Evolutionary conservation across 371 early-diverging fungal genomes (phyloP), one percentile per base, ranked within the genome.

Genomic region (Choanephora cucurbitarum): DNA sequence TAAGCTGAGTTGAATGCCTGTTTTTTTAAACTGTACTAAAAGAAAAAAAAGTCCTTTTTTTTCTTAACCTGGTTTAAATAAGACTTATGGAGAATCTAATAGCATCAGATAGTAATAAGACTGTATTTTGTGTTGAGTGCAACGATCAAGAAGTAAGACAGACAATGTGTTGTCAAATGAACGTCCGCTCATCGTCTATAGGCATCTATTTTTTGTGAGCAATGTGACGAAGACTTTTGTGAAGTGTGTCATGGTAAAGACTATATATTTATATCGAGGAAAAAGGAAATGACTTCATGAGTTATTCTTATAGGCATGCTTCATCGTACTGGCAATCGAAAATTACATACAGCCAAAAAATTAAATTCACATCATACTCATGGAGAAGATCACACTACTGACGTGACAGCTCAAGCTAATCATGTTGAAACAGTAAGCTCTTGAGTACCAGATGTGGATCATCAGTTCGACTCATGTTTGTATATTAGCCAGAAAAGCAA

Each of bases 171-270:
- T 41, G 8, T 32, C 14, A 5, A 4, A 19, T 11, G 3, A 1
- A 17, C 17, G 23, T 3, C 19, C 9, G 10, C 24, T 40, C 2
- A 19, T 15, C 17, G 2, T 42, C 2, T 32, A 21, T 58, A 86
- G 65, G 83, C 92, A 0, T 76, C 79, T 6, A 72, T 86, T 32
- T 84, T 80, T 60, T 93, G 94, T 72, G 85, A 88, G 49, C 86
- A 89, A 61, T 93, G 94, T 57, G 79, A 77, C 52, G 94, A 93
- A 61, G 86, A 86, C 62, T 97, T 90, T 83, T 97, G 97, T 66
- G 91, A 92, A 69, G 95, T 96, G 31, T 95, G 98, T 69, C 90
- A 82, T 63, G 80, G 78, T 70, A 49, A 55, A 31, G 37, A 19
- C 24, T 31, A 18, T 42, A 10, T 28, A n/a, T n/a, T n/a, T n/a